A percentile compares a stretch with the other conserved stretches of the same genome.
Conservation (phyloP, 169 alveolate species). For the Ichthyophthirius multifiliis region DNA sequence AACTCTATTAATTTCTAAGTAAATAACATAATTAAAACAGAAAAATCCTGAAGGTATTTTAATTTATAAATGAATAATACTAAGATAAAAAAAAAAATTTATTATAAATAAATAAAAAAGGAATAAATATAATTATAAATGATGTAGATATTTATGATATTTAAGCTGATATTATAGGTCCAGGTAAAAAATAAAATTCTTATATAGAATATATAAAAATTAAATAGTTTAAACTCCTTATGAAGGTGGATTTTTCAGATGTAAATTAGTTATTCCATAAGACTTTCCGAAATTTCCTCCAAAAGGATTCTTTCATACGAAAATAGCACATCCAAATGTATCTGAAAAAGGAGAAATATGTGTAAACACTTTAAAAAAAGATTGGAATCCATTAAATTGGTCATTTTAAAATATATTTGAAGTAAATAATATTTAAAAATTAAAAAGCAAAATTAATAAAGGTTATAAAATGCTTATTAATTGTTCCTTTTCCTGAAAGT, state of each 20-base stretch:
- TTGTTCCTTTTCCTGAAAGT: constrained; percentile 85
- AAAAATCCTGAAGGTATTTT: not conserved
- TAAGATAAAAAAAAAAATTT: not conserved
- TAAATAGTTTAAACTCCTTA: constrained; percentile 69
- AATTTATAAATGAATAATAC: not conserved
- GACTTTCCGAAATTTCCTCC: constrained; percentile 74
- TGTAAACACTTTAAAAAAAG: constrained; percentile 79
- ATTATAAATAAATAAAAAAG: constrained; percentile 16
- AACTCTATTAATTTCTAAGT: not conserved
- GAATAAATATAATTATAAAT: constrained; percentile 31
- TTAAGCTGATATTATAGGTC: constrained; percentile 79
- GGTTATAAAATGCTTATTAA: constrained; percentile 77
- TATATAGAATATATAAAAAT: not conserved
- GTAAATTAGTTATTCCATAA: constrained; percentile 53
- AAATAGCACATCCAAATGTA: constrained; percentile 81
- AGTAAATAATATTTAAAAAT: constrained; percentile 3
- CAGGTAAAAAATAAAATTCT: constrained; percentile 42
- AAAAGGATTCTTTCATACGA: constrained; percentile 72
- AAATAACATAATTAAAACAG: not conserved
- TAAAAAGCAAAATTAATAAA: not conserved
- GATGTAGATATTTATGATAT: constrained; percentile 64
- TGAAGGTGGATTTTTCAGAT: constrained; percentile 76
- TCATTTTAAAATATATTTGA: constrained; percentile 73
- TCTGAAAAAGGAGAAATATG: constrained; percentile 81
- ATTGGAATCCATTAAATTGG: constrained; percentile 80